A percentile compares a stretch with the other conserved stretches of the same genome.
These are phyloP conservation scores for Phlebiopsis gigantea DNA, from an alignment of 768 basidiomycete genomes.

Conservation along the genomic window DNA sequence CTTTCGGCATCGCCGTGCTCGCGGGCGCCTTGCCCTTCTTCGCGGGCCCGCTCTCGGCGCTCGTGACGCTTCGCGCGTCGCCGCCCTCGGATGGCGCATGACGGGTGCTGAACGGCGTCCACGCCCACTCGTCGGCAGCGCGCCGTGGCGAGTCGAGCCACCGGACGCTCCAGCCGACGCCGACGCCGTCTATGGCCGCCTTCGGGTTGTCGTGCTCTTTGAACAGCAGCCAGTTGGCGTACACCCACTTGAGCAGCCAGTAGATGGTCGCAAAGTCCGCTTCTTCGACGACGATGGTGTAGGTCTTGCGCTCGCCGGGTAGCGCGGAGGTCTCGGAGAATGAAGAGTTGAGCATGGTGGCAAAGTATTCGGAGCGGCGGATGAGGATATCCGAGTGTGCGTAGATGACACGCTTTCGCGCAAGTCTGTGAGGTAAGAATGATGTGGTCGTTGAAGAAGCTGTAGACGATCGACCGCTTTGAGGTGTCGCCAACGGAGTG, in stretches of 20 bases:
- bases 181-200: conserved; percentile 59
- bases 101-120: conserved; percentile 53
- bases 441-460: conserved; percentile 34
- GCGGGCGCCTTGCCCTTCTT: conserved; percentile 17
- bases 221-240: conserved; percentile 72
- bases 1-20: neutral
- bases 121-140: conserved; percentile 57
- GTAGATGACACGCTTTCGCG: conserved; percentile 70
- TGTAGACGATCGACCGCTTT: conserved; percentile 34
- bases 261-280: conserved; percentile 75
- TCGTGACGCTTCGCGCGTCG: conserved; percentile 45
- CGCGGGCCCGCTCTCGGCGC: conserved; percentile 38
- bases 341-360: conserved; percentile 65
- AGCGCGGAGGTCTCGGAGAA: conserved; percentile 52
- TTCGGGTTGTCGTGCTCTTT: conserved; percentile 65
- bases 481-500: conserved; percentile 17
- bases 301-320: conserved; percentile 47
- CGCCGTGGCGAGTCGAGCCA: conserved; percentile 38
- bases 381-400: conserved; percentile 75
- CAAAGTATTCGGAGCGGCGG: conserved; percentile 73
- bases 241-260: conserved; percentile 74
- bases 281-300: conserved; percentile 70
- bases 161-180: conserved; percentile 60
- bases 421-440: conserved; percentile 33
- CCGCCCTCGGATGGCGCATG: conserved; percentile 27